Evolutionary conservation across 345 rosid species (phyloP).

Genomic region (Melaleuca quinquenervia): DNA sequence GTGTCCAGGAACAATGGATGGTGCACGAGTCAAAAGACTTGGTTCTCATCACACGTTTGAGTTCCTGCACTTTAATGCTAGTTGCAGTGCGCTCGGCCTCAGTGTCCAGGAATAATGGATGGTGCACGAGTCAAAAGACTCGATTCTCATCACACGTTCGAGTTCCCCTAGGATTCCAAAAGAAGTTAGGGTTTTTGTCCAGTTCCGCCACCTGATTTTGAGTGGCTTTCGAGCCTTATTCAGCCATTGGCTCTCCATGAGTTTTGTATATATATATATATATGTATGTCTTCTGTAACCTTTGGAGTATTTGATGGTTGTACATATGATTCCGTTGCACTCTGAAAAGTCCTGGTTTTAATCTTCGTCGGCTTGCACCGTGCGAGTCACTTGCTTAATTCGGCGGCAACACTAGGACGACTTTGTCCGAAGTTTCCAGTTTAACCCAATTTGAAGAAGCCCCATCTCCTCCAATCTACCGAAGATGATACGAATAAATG

Average conservation of each 20-base stretch:
- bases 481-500: neutral
- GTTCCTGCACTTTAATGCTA: neutral
- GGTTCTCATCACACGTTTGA: neutral
- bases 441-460: neutral
- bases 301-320: neutral
- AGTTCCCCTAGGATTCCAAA: neutral
- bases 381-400: neutral
- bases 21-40: neutral
- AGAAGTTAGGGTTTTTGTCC: neutral
- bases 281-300: neutral
- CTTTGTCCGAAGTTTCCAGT: neutral
- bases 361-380: neutral
- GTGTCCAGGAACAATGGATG: neutral
- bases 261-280: neutral
- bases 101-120: neutral
- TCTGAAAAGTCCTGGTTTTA: too few species aligned
- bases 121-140: neutral
- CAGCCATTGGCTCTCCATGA: neutral
- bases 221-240: neutral
- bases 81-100: neutral
- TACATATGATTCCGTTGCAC: neutral
- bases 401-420: neutral
- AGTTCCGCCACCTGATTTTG: neutral
- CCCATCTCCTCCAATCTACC: neutral
- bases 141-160: neutral